Percentiles rank a stretch among this genome's conserved stretches.
Conservation (phyloP, 2,329 filamentous ascomycete genomes). For the Penicillium sp. region DNA sequence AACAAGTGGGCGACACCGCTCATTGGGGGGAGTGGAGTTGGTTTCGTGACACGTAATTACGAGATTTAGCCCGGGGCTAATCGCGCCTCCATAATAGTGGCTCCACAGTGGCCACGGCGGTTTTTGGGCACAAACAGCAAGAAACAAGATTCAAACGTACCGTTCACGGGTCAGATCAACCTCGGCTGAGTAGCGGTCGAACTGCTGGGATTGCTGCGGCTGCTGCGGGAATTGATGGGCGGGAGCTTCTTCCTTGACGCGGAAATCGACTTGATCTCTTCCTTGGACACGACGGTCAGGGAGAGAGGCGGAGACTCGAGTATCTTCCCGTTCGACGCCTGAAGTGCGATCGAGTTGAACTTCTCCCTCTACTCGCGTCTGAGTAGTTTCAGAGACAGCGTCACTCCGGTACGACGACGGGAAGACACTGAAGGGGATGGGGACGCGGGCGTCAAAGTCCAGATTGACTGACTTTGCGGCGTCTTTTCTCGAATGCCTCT, state of each 20-base stretch:
- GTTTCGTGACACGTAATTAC: slow-evolving; percentile 31
- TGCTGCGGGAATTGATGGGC: slow-evolving; percentile 28
- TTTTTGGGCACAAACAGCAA: slow-evolving; percentile 1
- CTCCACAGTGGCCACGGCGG: slow-evolving; percentile 14
- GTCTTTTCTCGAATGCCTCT: slow-evolving; percentile 71
- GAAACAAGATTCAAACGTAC: slow-evolving; percentile 43
- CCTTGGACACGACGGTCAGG: slow-evolving; percentile 68
- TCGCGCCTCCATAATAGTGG: slow-evolving; percentile 24
- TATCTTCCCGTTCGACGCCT: slow-evolving; percentile 98
- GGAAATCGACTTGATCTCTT: slow-evolving; percentile 87
- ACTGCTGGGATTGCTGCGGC: slow-evolving; percentile 5
- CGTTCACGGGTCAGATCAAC: slow-evolving; percentile 57
- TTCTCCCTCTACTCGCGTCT: slow-evolving; percentile 86
- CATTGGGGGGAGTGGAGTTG: slow-evolving; percentile 30
- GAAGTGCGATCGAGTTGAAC: slow-evolving; percentile 74
- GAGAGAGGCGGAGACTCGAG: slow-evolving; percentile 71
- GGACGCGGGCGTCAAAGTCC: slow-evolving; percentile 99
- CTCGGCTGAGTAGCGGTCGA: slow-evolving; percentile 39
- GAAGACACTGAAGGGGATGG: slow-evolving; percentile 99
- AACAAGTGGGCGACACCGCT: slow-evolving; percentile 29
- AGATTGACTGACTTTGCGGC: slow-evolving; percentile 86
- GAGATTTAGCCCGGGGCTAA: slow-evolving; percentile 25
- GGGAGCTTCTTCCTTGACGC: slow-evolving; percentile 60
- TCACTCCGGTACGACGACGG: slow-evolving; percentile 92
- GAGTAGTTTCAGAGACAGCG: slow-evolving; percentile 67